These are phyloP conservation scores for Talaromyces sp. DNA, from an alignment of 2,329 filamentous ascomycete species.

Conservation along the genomic window DNA sequence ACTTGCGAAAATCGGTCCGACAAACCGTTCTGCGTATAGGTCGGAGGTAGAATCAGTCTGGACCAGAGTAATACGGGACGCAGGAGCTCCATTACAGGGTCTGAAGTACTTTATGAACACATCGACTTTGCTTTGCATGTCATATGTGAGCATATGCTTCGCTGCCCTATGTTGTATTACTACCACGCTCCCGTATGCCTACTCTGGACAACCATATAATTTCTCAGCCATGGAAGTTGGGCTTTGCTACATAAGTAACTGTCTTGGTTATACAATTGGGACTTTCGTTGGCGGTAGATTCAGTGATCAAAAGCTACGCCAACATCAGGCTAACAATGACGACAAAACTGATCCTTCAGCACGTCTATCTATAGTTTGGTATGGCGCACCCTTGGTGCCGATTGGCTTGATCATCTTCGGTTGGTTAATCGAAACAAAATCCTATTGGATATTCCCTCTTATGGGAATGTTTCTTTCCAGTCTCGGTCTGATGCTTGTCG, in stretches of 20 bases:
- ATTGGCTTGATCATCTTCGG: conserved; percentile 1
- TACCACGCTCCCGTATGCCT: background rate
- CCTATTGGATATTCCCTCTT: background rate
- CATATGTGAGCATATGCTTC: conserved; percentile 2
- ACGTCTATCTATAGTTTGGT: background rate
- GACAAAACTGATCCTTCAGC: background rate
- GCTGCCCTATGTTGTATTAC: background rate
- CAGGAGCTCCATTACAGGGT: background rate
- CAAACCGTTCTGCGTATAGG: background rate
- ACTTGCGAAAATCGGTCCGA: background rate
- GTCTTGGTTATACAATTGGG: background rate
- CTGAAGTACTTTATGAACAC: background rate
- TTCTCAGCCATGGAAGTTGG: background rate
- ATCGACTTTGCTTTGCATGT: background rate
- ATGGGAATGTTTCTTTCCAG: conserved; percentile 3
- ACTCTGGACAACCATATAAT: background rate
- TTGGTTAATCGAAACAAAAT: background rate
- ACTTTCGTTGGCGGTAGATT: background rate
- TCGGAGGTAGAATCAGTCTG: background rate
- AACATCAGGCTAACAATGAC: background rate
- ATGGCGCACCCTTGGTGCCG: background rate
- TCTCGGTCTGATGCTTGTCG: conserved; percentile 40
- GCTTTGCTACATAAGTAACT: conserved; percentile 2
- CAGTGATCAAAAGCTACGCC: background rate
- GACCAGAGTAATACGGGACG: background rate